These are phyloP conservation scores for Huntiella savannae DNA, from an alignment of 2,329 filamentous ascomycete genomes.

Conservation along the genomic window DNA sequence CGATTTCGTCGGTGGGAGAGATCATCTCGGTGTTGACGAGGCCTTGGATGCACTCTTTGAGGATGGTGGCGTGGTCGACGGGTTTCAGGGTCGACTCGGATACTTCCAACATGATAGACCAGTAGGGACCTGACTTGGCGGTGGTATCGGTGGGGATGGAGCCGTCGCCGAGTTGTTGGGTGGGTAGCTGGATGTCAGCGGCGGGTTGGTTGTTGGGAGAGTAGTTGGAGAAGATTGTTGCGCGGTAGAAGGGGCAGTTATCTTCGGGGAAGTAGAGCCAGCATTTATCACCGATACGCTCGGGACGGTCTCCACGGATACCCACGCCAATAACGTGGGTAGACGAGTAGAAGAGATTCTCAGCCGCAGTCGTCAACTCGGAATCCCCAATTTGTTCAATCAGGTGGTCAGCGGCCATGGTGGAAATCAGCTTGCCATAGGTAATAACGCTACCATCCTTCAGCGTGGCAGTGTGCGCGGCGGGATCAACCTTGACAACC, in stretches of 20 bases:
- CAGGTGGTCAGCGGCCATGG: conserved; percentile 85
- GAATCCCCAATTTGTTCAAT: conserved; percentile 75
- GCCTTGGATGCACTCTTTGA: conserved; percentile 85
- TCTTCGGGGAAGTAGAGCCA: conserved; percentile 99
- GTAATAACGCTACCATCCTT: conserved; percentile 72
- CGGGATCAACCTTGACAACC: conserved; percentile 73
- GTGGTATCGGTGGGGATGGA: conserved; percentile 55
- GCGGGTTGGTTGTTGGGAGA: conserved; percentile 94
- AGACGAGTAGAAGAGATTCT: conserved; percentile 88
- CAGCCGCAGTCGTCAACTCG: conserved; percentile 48
- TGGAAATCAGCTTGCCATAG: conserved; percentile 85
- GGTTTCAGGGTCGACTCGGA: conserved; percentile 93
- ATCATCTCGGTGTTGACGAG: conserved; percentile 98
- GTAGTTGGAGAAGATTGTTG: conserved; percentile 99
- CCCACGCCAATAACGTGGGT: conserved; percentile 96
- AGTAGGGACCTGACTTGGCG: conserved; percentile 81
- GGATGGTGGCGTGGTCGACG: conserved; percentile 65
- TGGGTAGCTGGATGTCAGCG: conserved; percentile 64
- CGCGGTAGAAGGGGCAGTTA: conserved; percentile 97
- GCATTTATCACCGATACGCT: conserved; percentile 98
- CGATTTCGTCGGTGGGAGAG: conserved; percentile 75
- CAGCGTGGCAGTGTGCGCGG: conserved; percentile 64
- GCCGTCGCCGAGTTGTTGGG: conserved; percentile 69
- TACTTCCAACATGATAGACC: conserved; percentile 98
- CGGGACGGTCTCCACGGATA: conserved; percentile 74